These are phyloP conservation scores for Cryphonectria parasitica DNA, from an alignment of 2,329 filamentous ascomycete species.

Conservation along the genomic window DNA sequence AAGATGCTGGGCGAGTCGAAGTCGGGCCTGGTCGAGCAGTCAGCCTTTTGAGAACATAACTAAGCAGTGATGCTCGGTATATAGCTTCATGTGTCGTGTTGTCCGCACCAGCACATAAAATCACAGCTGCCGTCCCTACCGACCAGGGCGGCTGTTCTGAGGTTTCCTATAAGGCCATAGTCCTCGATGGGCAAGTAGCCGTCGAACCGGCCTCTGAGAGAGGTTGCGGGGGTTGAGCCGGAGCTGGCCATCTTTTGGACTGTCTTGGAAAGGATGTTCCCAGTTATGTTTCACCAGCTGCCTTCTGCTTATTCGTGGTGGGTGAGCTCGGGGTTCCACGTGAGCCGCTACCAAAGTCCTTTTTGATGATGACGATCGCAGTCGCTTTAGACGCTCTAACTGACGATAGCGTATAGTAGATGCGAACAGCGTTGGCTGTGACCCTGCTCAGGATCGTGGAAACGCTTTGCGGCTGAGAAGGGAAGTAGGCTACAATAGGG, in stretches of 20 bases:
- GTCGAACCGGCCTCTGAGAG: conserved; percentile 40
- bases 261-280: neutral
- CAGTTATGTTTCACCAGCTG: neutral
- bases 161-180: conserved; percentile 80
- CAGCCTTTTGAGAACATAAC: conserved; percentile 3
- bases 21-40: conserved; percentile 61
- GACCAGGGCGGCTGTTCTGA: conserved; percentile 77
- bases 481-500: neutral
- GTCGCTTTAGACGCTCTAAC: neutral
- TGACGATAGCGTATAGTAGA: neutral
- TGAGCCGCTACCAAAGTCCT: neutral
- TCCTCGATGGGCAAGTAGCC: conserved; percentile 70
- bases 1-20: conserved; percentile 80
- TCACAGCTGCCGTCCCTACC: conserved; percentile 75
- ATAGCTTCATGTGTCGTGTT: neutral
- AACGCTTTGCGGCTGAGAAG: neutral
- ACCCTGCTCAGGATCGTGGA: neutral
- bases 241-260: conserved; percentile 39
- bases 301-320: neutral
- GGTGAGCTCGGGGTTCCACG: neutral
- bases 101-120: conserved; percentile 73
- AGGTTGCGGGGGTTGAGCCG: conserved; percentile 34
- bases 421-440: neutral
- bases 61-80: neutral
- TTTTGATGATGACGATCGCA: neutral